phyloP scores from a whole-genome alignment of 140 eudicot genomes.

The Bidens hawaiensis region DNA sequence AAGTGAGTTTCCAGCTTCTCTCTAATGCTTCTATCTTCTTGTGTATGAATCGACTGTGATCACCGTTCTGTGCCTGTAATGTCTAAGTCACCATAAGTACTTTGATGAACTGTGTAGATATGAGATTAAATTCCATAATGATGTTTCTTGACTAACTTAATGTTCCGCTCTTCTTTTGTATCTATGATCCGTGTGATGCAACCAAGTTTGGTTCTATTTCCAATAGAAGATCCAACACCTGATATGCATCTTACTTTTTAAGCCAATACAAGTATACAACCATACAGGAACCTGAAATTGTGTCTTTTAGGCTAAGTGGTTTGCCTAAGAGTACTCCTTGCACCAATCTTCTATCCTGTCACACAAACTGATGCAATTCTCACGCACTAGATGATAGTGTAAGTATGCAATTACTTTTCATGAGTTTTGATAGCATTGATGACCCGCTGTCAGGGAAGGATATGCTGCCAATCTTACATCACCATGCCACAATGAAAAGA shows the following conservation, averaged over 20 bases:
- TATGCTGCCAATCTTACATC: neutral
- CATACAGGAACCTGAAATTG: neutral
- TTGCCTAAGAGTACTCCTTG: neutral
- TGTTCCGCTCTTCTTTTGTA: neutral
- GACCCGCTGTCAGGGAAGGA: neutral
- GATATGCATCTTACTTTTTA: conserved; percentile 8
- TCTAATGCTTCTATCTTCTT: neutral
- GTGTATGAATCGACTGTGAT: neutral
- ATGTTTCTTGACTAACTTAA: neutral
- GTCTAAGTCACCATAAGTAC: no score
- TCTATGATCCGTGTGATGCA: neutral
- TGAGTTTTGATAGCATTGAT: neutral
- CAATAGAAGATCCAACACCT: neutral
- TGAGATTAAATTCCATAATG: neutral
- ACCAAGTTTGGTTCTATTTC: conserved; percentile 1
- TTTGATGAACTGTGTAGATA: neutral
- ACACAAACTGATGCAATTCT: neutral
- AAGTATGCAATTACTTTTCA: neutral
- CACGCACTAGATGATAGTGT: neutral
- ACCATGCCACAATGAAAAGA: no score
- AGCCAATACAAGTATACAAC: no score
- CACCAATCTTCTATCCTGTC: neutral
- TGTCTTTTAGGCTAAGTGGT: neutral
- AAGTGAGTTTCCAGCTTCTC: no score
- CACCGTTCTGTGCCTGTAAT: neutral